Conservation (phyloP, 2,329 filamentous ascomycete species). For the Pochonia chlamydosporia region DNA sequence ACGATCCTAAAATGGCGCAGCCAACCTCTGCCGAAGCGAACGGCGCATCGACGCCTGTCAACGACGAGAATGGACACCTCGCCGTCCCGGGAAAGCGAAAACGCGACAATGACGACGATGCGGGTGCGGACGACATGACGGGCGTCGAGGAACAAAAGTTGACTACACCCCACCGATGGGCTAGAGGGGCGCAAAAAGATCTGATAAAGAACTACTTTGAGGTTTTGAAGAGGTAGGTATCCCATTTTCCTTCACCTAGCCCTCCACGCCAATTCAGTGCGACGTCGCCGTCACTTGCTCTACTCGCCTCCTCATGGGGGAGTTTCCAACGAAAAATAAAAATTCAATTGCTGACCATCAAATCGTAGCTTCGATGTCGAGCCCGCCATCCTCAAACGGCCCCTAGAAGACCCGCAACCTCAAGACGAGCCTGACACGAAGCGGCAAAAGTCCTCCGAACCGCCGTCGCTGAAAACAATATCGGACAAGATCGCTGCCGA, state of each 20-base stretch:
- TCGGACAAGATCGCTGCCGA: conserved; percentile 47
- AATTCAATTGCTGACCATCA: conserved; percentile 22
- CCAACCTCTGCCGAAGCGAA: conserved; percentile 32
- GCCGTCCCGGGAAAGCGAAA: conserved; percentile 49
- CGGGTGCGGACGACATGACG: conserved; percentile 23
- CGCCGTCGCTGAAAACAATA: conserved; percentile 35
- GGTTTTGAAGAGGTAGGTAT: conserved; percentile 31
- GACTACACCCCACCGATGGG: conserved; percentile 16
- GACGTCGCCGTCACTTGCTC: not conserved
- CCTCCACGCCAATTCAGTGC: not conserved
- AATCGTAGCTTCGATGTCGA: conserved; percentile 45
- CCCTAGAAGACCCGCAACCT: conserved; percentile 36
- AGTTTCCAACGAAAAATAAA: not conserved
- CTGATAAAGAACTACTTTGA: conserved; percentile 32
- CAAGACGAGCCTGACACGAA: conserved; percentile 52
- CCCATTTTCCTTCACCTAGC: conserved; percentile 4
- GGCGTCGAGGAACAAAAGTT: conserved; percentile 19
- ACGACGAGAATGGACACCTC: conserved; percentile 22
- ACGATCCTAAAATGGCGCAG: conserved; percentile 34
- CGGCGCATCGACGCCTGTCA: conserved; percentile 33
- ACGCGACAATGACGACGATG: conserved; percentile 44
- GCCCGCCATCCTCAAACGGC: conserved; percentile 50
- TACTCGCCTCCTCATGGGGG: not conserved
- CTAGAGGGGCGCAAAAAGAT: conserved; percentile 24
- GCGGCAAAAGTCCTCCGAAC: conserved; percentile 51